A percentile compares a stretch with the other conserved stretches of the same genome.
phyloP scores from a whole-genome alignment of 129 eudicot genomes.

The Flaveria sonorensis region DNA sequence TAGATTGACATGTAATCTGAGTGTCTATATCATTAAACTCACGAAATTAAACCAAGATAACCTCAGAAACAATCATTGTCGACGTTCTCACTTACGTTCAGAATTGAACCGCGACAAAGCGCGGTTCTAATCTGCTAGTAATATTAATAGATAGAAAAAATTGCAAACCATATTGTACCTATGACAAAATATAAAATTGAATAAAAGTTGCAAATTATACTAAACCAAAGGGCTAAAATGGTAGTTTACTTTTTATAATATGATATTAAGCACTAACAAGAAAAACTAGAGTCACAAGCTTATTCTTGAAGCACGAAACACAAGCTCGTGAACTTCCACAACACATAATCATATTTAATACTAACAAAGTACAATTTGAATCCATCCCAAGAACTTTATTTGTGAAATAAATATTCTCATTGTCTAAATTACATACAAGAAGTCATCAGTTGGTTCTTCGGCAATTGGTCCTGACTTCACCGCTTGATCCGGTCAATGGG shows the following conservation, averaged over 20 bases:
- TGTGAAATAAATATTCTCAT: neutral
- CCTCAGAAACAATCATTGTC: too few relatives aligned
- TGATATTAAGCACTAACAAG: neutral
- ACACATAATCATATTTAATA: neutral
- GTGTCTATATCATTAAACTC: too few relatives aligned
- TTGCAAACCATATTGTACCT: too few relatives aligned
- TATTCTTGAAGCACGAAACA: neutral
- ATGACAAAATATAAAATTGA: too few relatives aligned
- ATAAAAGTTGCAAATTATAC: too few relatives aligned
- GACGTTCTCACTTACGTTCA: too few relatives aligned
- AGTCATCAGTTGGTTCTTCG: constrained; percentile 40
- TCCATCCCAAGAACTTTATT: constrained; percentile 4
- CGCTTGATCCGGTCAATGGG: constrained; percentile 46
- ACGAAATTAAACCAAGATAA: too few relatives aligned
- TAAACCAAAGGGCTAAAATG: too few relatives aligned
- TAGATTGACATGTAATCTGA: too few relatives aligned
- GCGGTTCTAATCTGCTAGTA: too few relatives aligned
- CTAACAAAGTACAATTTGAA: neutral
- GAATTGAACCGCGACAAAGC: too few relatives aligned
- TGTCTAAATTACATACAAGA: neutral
- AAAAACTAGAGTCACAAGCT: neutral
- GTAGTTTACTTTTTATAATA: neutral
- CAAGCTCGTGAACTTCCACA: neutral
- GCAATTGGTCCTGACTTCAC: constrained; percentile 50
- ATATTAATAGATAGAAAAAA: too few relatives aligned